Base-by-base conservation (phyloP, 345 rosid genomes). In the Hirschfeldia incana region DNA sequence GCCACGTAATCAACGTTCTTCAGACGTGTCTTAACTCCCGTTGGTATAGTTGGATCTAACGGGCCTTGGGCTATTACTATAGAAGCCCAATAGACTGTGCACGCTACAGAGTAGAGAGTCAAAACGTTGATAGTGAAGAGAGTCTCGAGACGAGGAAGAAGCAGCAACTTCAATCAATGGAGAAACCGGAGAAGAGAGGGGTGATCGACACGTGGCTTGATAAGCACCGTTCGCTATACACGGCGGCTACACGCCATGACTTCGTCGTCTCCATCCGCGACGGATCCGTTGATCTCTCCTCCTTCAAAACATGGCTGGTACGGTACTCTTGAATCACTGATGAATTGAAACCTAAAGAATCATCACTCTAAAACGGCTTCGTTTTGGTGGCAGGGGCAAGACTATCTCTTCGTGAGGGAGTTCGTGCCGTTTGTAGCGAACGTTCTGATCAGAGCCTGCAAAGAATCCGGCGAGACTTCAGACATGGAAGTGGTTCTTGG, bases 241-340 rank as follows among this genome's bases (percentile, higher is more conserved):
- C 70, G 0, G 92, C 84, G 61, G 97, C 98, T 37, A 90, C 92
- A 13, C 85, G 90, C 32, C 97, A 91, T 81, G 85, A 88, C 8
- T 85, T 92, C 76, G 84, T 90, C 78, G 81, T 80, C 81, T 81
- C 84, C 49, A 91, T 94, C 65, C 89, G 94, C 57, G 95, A 92
- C 76, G 98, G 97, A 36, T 78, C 91, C 79, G 65, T 90, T 70
- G 84, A 91, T 80, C 74, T 78, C 81, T 81, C 91, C 34, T 74
- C 85, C 59, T 92, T 89, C 86, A 91, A 74, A 29, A 87, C 87
- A 27, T 94, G 98, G 98, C 97, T 94, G 90, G 98, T 92, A 65
- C 64, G n/a, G n/a, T n/a, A 21, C 21, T 59, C n/a, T 58, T 49
- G 5, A 63, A 0, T 55, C 5, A 16, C 21, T 16, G 3, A 30